Evolutionary conservation across 345 rosid genomes (phyloP).

Genomic region (Salix koriyanagi): DNA sequence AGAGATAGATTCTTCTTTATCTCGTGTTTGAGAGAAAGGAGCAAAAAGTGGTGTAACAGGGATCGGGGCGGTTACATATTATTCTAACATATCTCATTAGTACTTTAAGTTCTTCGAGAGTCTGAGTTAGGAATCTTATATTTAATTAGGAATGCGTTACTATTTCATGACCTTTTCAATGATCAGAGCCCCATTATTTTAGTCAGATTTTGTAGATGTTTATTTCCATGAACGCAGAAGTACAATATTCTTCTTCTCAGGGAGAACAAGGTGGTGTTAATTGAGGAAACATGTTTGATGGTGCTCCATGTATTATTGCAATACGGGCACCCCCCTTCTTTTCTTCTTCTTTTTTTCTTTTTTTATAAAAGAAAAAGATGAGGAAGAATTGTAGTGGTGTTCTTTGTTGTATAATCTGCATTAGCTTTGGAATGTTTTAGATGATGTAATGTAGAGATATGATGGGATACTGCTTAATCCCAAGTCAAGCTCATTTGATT

Average conservation of each 20-base stretch:
- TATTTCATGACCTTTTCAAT: constrained; percentile 18
- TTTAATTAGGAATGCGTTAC: constrained; percentile 6
- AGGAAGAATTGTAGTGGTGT: background rate
- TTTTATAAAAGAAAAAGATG: no score
- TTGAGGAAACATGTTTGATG: background rate
- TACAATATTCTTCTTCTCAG: background rate
- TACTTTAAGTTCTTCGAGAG: background rate
- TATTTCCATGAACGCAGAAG: background rate
- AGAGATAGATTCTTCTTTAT: constrained; percentile 10
- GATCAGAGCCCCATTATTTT: constrained; percentile 9
- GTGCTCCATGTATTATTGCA: background rate
- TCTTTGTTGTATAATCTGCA: background rate
- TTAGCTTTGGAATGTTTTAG: background rate
- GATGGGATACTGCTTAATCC: background rate
- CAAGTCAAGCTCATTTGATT: background rate
- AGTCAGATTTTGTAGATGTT: constrained; percentile 3
- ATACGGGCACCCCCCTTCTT: background rate
- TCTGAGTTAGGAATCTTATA: constrained; percentile 5
- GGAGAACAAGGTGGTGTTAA: background rate
- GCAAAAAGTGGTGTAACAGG: constrained; percentile 36
- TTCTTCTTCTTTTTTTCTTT: no score
- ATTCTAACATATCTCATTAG: constrained; percentile 34
- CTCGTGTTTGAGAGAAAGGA: constrained; percentile 40
- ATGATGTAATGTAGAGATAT: background rate
- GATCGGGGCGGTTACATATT: constrained; percentile 23